These are phyloP conservation scores for Drechslerella coelobrocha DNA, from an alignment of 2,329 filamentous ascomycete genomes.

Conservation along the genomic window DNA sequence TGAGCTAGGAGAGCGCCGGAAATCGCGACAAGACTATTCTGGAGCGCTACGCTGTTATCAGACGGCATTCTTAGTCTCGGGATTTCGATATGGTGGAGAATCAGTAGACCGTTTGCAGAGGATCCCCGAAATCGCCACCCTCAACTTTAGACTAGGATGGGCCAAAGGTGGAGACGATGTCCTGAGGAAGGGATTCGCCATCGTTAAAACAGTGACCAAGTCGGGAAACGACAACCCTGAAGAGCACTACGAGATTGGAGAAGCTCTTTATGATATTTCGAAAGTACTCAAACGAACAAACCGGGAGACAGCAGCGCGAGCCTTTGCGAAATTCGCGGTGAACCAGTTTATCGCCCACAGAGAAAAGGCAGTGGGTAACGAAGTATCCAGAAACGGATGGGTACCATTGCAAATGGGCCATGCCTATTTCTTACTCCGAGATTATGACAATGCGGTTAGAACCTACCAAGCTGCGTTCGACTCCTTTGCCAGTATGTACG, in stretches of 20 bases:
- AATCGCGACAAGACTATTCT: neutral
- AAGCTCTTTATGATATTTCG: neutral
- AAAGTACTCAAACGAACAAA: neutral
- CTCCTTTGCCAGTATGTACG: slow-evolving; percentile 1
- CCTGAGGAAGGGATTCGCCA: neutral
- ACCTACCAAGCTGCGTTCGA: slow-evolving; percentile 8
- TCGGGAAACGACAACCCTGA: neutral
- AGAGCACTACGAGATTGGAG: neutral
- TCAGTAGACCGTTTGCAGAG: neutral
- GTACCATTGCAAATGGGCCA: neutral
- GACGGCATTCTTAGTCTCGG: neutral
- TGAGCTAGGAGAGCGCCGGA: neutral
- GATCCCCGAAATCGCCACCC: neutral
- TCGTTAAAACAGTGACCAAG: neutral
- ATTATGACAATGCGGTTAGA: neutral
- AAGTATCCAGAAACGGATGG: neutral
- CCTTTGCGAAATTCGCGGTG: neutral
- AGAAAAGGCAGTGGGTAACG: neutral
- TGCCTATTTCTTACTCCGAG: neutral
- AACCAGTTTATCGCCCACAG: neutral
- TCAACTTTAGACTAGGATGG: neutral
- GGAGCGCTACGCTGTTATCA: slow-evolving; percentile 3
- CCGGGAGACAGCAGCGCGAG: neutral
- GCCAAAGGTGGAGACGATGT: neutral
- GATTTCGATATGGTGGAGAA: neutral